These are phyloP conservation scores for Kurtzmaniella fragi DNA, from an alignment of 805 yeast genomes.

Conservation along the genomic window DNA sequence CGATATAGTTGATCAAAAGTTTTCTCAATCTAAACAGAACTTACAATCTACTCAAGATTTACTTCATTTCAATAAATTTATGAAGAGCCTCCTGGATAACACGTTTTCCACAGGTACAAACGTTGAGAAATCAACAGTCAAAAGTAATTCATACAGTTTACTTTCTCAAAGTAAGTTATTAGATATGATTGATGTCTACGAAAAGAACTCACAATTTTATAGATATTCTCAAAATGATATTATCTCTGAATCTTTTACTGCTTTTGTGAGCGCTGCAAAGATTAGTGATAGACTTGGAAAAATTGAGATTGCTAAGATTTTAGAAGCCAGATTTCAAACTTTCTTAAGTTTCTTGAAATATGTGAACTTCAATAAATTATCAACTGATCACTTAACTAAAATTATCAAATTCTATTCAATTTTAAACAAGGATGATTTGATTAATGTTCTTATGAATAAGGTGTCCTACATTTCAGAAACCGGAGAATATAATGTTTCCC, in stretches of 20 bases:
- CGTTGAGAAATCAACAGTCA: neutral
- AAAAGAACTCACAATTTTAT: neutral
- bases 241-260: slow-evolving; percentile 8
- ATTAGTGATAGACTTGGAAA: slow-evolving; percentile 1
- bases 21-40: slow-evolving; percentile 8
- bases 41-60: slow-evolving; percentile 13
- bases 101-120: neutral
- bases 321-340: slow-evolving; percentile 15
- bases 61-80: slow-evolving; percentile 14
- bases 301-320: neutral
- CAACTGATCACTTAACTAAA: slow-evolving; percentile 16
- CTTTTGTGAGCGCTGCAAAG: slow-evolving; percentile 10
- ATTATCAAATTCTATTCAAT: slow-evolving; percentile 22
- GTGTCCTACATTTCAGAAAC: slow-evolving; percentile 1
- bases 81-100: slow-evolving; percentile 6
- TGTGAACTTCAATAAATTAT: slow-evolving; percentile 13
- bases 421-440: slow-evolving; percentile 14
- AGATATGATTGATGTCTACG: neutral
- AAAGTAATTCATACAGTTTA: slow-evolving; percentile 1
- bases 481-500: slow-evolving; percentile 3
- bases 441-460: slow-evolving; percentile 20
- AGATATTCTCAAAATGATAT: slow-evolving; percentile 1
- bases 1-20: slow-evolving; percentile 14
- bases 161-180: slow-evolving; percentile 1
- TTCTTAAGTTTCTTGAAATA: slow-evolving; percentile 20